Conservation (phyloP, 306 rosid genomes). For the Aeschynomene evenia region DNA sequence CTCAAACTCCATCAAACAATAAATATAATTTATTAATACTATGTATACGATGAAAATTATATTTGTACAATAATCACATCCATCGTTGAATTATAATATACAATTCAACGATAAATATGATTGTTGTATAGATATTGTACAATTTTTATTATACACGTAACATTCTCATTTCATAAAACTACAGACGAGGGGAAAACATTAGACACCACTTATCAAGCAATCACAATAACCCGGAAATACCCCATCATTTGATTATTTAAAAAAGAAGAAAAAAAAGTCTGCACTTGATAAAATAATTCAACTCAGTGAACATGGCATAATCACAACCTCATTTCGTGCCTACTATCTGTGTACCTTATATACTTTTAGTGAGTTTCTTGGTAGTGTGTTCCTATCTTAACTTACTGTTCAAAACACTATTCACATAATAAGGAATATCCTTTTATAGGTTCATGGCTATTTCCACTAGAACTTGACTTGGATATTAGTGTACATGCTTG, state of each 20-base stretch:
- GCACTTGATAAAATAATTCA: background rate
- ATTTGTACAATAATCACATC: no score
- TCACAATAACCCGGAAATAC: background rate
- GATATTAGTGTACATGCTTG: constrained; percentile 36
- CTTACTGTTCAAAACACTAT: constrained; percentile 26
- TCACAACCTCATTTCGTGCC: constrained; percentile 45
- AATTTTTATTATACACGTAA: no score
- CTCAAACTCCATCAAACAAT: no score
- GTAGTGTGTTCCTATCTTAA: constrained; percentile 1
- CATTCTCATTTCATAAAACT: no score
- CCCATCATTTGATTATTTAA: background rate
- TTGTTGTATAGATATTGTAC: no score
- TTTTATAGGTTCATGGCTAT: constrained; percentile 37
- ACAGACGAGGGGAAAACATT: no score
- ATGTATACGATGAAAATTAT: no score
- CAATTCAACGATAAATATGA: no score
- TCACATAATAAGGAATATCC: constrained; percentile 29
- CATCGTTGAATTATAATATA: no score
- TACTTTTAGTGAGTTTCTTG: constrained; percentile 32
- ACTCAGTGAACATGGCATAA: background rate
- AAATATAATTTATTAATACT: no score
- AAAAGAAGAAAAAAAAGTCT: background rate
- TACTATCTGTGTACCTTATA: constrained; percentile 13
- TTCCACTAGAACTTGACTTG: constrained; percentile 47
- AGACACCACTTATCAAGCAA: background rate